Base-by-base conservation (phyloP, 2,329 filamentous ascomycete species). In the Colletotrichum lindemuthianum region DNA sequence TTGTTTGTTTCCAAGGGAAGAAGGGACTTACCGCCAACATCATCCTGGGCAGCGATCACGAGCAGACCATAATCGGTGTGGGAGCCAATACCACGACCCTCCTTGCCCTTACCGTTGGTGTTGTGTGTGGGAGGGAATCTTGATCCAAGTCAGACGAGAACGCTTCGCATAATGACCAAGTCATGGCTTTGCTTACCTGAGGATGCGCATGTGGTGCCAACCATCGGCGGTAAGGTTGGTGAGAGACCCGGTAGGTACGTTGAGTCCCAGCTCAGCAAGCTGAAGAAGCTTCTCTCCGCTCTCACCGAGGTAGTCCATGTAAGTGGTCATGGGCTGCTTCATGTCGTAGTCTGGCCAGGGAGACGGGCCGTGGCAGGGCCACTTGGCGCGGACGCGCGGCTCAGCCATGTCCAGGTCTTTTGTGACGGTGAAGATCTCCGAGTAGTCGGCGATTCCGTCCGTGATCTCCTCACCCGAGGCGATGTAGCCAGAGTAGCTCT, bases 21-120 rank as follows among this genome's bases (percentile, higher is more conserved):
- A 24, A 24, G 24, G 24, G 24, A 24, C 73, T 67, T 67, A 73
- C 82, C 82, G 48, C 82, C 82, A 53, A 84, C 81, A 15, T 82
- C 76, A 60, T 84, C 81, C 63, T 84, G 81, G 0, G 79, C 77
- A 4, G 81, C 80, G 56, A 85, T 81, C 39, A 85, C 82, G 8
- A 84, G 73, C n/a, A 84, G 71, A 0, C 82, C 82, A 53, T 84
- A 84, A 63, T 84, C 82, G 7, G 82, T 84, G 54, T 84, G 82
- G 2, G 81, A 82, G 11, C 82, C 82, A 41, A 84, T 84, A 3
- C 82, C 82, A 8, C 82, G 81, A 3, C 81, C 82, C 1, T 73
- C 72, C 60, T 82, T 82, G 1, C 82, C 82, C 59, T 84, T 84
- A 13, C 81, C 82, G 44, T 84, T 84, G 10, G 75, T 78, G 13